Base-by-base conservation (phyloP, 2,329 filamentous ascomycete genomes). In the Cladophialophora bantiana region DNA sequence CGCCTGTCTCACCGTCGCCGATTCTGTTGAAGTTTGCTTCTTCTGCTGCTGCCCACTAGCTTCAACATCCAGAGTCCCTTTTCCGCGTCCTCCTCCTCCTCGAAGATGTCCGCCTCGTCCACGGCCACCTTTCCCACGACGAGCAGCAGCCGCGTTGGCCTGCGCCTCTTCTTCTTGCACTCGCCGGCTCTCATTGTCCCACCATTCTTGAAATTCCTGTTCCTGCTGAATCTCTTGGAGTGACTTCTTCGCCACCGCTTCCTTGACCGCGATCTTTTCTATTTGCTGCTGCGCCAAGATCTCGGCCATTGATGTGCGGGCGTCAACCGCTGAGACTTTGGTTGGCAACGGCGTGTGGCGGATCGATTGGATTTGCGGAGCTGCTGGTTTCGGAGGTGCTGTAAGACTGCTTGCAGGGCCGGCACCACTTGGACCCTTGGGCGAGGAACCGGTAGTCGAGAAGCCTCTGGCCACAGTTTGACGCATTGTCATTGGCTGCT, bases 191-290 rank as follows among this genome's bases (percentile, higher is more conserved):
- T 97, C 94, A 69, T 91, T 89, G 71, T 96, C 92, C 93, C 93
- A 97, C 93, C 94, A 97, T 76, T 96, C 89, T 76, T 97, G 92
- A 76, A 99, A 99, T 59, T 93, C 93, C 76, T 99, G 95, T 78
- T 99, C 95, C 71, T 95, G 89, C 77, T 99, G 95, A 66, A 99
- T 99, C 70, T 98, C 95, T 75, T 96, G 89, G 35, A 99, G 81
- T 70, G 92, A 95, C 64, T 94, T 87, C 79, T 96, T 97, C 1
- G 93, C 92, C 13, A 77, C 80, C 0, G 93, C 92, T 76, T 97
- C 94, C 61, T 88, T 90, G 68, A 96, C 89, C 18, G 88, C 86
- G 65, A 93, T 88, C 75, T 96, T 95, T 76, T 97, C 94, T 7
- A 88, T 88, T 76, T 90, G 88, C 78, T 99, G 93, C 74, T 96